Percentiles rank a stretch among this genome's conserved stretches.
These are phyloP conservation scores for Calonectria pseudoreteaudii DNA, from an alignment of 2,329 filamentous ascomycete species.

Conservation along the genomic window DNA sequence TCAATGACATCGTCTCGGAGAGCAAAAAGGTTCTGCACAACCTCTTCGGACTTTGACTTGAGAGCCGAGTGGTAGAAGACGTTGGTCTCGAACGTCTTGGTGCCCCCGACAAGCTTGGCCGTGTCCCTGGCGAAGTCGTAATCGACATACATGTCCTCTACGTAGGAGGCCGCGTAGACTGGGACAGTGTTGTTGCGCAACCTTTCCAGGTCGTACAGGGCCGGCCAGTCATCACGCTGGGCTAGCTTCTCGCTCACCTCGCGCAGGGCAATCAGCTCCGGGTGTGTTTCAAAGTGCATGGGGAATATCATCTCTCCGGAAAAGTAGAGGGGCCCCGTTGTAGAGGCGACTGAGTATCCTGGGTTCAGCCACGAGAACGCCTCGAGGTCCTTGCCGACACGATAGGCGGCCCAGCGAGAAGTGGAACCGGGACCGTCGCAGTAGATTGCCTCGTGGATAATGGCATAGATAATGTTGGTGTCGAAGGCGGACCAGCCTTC, in stretches of 20 bases:
- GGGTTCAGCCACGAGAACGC: conserved; percentile 65
- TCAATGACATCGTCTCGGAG: conserved; percentile 77
- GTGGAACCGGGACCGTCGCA: conserved; percentile 73
- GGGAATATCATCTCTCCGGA: conserved; percentile 94
- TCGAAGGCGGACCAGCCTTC: conserved; percentile 79
- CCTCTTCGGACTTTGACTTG: conserved; percentile 77
- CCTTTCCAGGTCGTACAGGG: conserved; percentile 80
- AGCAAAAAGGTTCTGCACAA: conserved; percentile 80
- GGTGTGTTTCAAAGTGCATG: conserved; percentile 84
- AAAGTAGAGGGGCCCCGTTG: conserved; percentile 75
- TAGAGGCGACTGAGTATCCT: conserved; percentile 38
- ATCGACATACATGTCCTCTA: conserved; percentile 95
- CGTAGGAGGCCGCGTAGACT: conserved; percentile 84
- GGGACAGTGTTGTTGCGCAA: conserved; percentile 84
- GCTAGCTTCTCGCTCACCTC: conserved; percentile 80
- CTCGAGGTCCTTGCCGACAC: conserved; percentile 64
- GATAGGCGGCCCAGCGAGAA: conserved; percentile 81
- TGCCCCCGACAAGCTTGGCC: conserved; percentile 78
- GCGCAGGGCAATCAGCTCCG: conserved; percentile 77
- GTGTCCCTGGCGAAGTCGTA: conserved; percentile 79
- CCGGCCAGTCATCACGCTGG: conserved; percentile 75
- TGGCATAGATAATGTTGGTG: conserved; percentile 82
- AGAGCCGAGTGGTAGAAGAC: conserved; percentile 88
- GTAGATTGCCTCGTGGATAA: conserved; percentile 91
- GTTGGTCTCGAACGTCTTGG: conserved; percentile 88